A percentile compares a stretch with the other conserved stretches of the same genome.
phyloP scores from a whole-genome alignment of 2,329 filamentous ascomycete genomes.

The Epichloe scottii region DNA sequence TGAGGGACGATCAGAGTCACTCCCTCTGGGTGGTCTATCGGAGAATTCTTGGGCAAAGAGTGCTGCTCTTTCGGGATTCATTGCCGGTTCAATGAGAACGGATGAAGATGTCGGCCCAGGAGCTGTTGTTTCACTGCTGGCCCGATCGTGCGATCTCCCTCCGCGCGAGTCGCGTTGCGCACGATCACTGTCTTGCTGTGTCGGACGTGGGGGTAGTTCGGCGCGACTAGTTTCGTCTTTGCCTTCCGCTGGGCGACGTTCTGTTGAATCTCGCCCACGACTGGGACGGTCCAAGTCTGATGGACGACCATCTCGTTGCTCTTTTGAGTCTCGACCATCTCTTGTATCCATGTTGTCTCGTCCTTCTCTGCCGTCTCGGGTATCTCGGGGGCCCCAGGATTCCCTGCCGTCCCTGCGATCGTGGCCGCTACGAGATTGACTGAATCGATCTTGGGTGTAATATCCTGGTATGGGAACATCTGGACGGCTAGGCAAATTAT shows the following conservation, averaged over 20 bases:
- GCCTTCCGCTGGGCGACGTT: slow-evolving; percentile 30
- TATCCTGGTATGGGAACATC: slow-evolving; percentile 42
- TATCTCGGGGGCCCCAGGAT: slow-evolving; percentile 11
- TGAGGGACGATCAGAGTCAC: slow-evolving; percentile 17
- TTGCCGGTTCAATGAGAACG: slow-evolving; percentile 29
- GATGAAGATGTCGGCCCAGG: slow-evolving; percentile 14
- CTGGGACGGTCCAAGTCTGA: slow-evolving; percentile 29
- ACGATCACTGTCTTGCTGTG: slow-evolving; percentile 31
- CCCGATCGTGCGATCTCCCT: slow-evolving; percentile 16
- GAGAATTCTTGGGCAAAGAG: slow-evolving; percentile 28
- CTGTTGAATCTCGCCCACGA: slow-evolving; percentile 30
- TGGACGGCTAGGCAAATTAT: slow-evolving; percentile 42
- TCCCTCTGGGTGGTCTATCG: slow-evolving; percentile 14
- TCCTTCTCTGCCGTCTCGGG: slow-evolving; percentile 16
- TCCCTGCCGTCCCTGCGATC: slow-evolving; percentile 29
- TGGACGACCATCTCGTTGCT: slow-evolving; percentile 23
- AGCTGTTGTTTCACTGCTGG: slow-evolving; percentile 17
- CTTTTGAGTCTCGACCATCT: slow-evolving; percentile 23
- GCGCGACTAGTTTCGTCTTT: slow-evolving; percentile 13
- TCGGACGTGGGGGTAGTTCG: slow-evolving; percentile 24
- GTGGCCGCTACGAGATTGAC: slow-evolving; percentile 26
- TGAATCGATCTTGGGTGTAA: slow-evolving; percentile 33
- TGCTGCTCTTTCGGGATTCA: slow-evolving; percentile 44
- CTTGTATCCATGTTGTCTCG: slow-evolving; percentile 27
- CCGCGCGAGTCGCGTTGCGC: slow-evolving; percentile 18